These are phyloP conservation scores for Samsoniella hepiali DNA, from an alignment of 2,329 filamentous ascomycete genomes.

Conservation along the genomic window DNA sequence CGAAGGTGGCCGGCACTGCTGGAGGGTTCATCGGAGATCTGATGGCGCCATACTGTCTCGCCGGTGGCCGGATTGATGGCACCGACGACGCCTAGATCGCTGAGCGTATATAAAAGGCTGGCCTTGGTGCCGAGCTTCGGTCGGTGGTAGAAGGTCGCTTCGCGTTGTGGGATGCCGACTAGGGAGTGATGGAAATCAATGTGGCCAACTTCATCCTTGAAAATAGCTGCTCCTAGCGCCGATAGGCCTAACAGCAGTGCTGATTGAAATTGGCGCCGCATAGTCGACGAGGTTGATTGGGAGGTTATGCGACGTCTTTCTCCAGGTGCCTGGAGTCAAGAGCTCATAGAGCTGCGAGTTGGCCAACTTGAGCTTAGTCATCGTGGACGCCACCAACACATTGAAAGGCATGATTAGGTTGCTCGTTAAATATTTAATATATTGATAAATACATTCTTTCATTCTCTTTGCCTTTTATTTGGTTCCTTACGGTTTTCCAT, in stretches of 20 bases:
- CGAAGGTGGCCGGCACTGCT: constrained; percentile 55
- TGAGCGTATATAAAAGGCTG: constrained; percentile 86
- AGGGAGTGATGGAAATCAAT: constrained; percentile 89
- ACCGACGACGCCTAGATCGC: constrained; percentile 77
- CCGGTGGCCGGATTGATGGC: constrained; percentile 88
- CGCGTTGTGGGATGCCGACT: constrained; percentile 74
- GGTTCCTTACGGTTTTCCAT: too few relatives aligned
- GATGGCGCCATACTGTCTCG: constrained; percentile 80
- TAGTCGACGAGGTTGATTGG: constrained; percentile 22
- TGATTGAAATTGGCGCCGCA: constrained; percentile 37
- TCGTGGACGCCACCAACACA: constrained; percentile 3
- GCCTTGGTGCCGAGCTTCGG: constrained; percentile 79
- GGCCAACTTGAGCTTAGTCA: constrained; percentile 17
- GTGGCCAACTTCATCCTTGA: constrained; percentile 84
- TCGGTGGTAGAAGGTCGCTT: constrained; percentile 92
- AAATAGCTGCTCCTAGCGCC: constrained; percentile 61
- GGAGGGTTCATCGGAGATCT: constrained; percentile 53
- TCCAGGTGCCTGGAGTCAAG: not conserved
- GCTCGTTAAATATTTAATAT: not conserved
- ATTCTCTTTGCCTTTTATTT: too few relatives aligned
- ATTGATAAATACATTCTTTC: not conserved
- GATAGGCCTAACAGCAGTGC: constrained; percentile 39
- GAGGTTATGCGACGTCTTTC: constrained; percentile 9
- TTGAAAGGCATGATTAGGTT: not conserved
- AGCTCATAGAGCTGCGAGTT: constrained; percentile 7